These are phyloP conservation scores for Raffaelea arxii DNA, from an alignment of 2,329 filamentous ascomycete species.

Conservation along the genomic window DNA sequence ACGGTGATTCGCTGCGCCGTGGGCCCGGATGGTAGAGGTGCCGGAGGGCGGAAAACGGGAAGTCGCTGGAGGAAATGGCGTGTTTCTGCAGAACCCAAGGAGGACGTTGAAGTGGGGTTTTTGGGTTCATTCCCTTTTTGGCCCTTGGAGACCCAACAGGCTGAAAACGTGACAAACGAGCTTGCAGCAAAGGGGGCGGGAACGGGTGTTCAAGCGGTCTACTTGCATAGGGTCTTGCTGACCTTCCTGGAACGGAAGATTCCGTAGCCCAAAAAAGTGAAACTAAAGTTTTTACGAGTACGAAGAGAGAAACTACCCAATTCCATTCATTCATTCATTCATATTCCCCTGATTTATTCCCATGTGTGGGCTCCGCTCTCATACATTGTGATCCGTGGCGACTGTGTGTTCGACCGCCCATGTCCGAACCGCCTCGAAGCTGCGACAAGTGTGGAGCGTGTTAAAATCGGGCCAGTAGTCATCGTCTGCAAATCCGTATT, in stretches of 20 bases:
- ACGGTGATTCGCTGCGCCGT: slow-evolving; percentile 5
- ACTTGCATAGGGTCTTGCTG: no score
- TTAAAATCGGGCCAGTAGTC: slow-evolving; percentile 46
- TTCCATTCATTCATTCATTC: no score
- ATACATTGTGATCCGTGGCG: slow-evolving; percentile 22
- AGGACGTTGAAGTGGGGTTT: slow-evolving; percentile 4
- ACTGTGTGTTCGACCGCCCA: slow-evolving; percentile 45
- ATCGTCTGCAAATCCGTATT: slow-evolving; percentile 27
- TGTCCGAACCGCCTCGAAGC: slow-evolving; percentile 39
- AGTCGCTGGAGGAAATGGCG: slow-evolving; percentile 7
- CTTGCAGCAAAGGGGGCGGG: no score
- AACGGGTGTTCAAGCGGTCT: no score
- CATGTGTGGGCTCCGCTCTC: background rate
- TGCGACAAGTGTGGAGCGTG: slow-evolving; percentile 42
- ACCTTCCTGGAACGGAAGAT: no score
- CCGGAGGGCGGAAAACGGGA: slow-evolving; percentile 2
- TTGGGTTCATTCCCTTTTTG: no score
- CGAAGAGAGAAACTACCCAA: no score
- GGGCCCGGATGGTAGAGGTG: slow-evolving; percentile 6
- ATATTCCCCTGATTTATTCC: no score
- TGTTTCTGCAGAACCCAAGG: slow-evolving; percentile 6
- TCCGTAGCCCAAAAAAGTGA: no score
- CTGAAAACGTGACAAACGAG: no score
- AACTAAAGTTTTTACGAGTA: no score
- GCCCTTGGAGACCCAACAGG: no score